Percentiles rank a stretch among this genome's conserved stretches.
phyloP scores from a whole-genome alignment of 768 basidiomycete genomes.

The Tylopilus vinaceipallidus region DNA sequence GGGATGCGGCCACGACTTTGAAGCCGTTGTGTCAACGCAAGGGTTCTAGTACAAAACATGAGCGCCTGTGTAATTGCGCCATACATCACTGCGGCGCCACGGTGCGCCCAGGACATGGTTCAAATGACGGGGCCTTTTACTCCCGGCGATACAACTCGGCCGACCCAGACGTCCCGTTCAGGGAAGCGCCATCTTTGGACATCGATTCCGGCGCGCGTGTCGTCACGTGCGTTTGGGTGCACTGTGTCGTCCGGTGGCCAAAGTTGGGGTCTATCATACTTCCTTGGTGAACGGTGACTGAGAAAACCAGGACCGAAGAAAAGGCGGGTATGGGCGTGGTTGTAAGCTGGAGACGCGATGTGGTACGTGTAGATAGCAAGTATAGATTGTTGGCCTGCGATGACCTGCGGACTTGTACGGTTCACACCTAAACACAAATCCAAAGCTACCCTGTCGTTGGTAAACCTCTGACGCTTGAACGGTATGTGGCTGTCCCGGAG shows the following conservation, averaged over 20 bases:
- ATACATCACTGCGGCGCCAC: background rate
- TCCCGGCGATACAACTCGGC: background rate
- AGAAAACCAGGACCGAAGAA: background rate
- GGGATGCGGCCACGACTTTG: too few species aligned
- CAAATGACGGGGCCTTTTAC: conserved; percentile 21
- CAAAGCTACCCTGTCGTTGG: too few species aligned
- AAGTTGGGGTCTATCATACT: background rate
- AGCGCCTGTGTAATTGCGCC: background rate
- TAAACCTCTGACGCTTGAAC: too few species aligned
- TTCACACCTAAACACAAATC: too few species aligned
- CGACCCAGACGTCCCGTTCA: background rate
- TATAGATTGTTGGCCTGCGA: too few species aligned
- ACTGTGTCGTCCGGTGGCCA: conserved; percentile 7
- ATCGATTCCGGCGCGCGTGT: background rate
- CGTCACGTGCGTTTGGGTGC: conserved; percentile 15
- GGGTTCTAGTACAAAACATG: background rate
- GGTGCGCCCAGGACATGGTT: conserved; percentile 5
- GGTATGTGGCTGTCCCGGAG: too few species aligned
- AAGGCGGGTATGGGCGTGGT: background rate
- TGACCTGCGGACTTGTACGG: too few species aligned
- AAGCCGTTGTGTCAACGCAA: too few species aligned
- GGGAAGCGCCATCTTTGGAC: conserved; percentile 15
- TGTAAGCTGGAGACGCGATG: background rate
- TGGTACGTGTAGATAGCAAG: too few species aligned
- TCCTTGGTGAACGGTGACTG: background rate